Conservation (phyloP, 1,284 basidiomycete genomes). For the Stygiomarasmius scandens region DNA sequence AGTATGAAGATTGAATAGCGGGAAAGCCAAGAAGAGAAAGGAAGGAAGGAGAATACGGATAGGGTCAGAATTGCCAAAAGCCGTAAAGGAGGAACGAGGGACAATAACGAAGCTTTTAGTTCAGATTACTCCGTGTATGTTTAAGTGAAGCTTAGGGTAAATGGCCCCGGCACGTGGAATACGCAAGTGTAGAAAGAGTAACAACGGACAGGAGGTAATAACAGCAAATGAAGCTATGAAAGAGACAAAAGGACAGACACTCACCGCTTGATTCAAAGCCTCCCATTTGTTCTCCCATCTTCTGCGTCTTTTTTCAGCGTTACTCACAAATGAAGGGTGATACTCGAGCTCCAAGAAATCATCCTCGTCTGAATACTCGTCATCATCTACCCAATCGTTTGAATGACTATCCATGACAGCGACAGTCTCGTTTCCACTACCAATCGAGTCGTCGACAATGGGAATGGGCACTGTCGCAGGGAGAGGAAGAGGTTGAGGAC, state of each 20-base stretch:
- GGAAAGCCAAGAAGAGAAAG: constrained; percentile 6
- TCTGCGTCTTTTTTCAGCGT: constrained; percentile 64
- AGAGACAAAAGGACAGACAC: constrained; percentile 20
- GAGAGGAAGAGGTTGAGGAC: constrained; percentile 1
- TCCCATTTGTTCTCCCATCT: constrained; percentile 79
- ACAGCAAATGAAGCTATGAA: constrained; percentile 4
- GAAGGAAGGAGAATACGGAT: neutral
- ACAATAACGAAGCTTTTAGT: too few species aligned
- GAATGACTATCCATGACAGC: constrained; percentile 49
- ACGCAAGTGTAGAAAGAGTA: constrained; percentile 8
- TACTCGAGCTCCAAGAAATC: constrained; percentile 76
- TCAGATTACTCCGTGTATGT: too few species aligned
- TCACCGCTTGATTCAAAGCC: constrained; percentile 66
- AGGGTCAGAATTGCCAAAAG: constrained; percentile 17
- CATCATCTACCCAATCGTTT: constrained; percentile 76
- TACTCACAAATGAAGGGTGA: constrained; percentile 69
- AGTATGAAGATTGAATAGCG: neutral
- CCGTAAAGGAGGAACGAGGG: neutral
- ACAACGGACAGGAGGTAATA: constrained; percentile 2
- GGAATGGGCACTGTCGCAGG: constrained; percentile 7
- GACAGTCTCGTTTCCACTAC: constrained; percentile 23
- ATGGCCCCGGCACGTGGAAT: neutral
- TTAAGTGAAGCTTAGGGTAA: too few species aligned
- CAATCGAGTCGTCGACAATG: constrained; percentile 5
- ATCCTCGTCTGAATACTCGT: constrained; percentile 65